Conservation (phyloP, 2,329 filamentous ascomycete genomes). For the Cladorrhinum sp. region DNA sequence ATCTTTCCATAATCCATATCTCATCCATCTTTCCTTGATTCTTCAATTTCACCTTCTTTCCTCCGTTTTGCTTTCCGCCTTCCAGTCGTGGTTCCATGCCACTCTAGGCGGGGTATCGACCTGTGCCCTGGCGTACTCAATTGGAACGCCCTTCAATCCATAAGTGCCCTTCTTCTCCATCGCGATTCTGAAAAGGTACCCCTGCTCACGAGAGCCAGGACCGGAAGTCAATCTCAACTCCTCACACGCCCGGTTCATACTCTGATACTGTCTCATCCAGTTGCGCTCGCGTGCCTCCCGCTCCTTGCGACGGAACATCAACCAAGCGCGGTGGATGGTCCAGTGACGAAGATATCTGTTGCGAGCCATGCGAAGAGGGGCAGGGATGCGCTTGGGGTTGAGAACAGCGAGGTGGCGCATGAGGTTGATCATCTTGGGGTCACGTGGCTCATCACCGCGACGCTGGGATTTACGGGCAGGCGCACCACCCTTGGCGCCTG, state of each 20-base stretch:
- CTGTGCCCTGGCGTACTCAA: constrained; percentile 85
- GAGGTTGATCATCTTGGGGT: constrained; percentile 36
- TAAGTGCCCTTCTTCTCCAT: constrained; percentile 90
- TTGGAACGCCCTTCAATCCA: constrained; percentile 69
- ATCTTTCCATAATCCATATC: too few relatives aligned
- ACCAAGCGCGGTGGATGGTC: constrained; percentile 98
- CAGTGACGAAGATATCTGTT: constrained; percentile 89
- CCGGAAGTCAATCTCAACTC: constrained; percentile 64
- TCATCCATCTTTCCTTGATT: neutral
- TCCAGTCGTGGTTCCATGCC: constrained; percentile 96
- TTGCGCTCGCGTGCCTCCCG: constrained; percentile 63
- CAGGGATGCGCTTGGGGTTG: constrained; percentile 37
- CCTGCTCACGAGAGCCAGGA: constrained; percentile 57
- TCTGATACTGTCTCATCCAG: constrained; percentile 74
- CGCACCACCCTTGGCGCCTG: neutral
- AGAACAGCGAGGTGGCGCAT: constrained; percentile 34
- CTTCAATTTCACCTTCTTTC: neutral
- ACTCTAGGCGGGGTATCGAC: constrained; percentile 75
- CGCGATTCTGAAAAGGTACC: constrained; percentile 78
- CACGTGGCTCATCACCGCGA: constrained; percentile 22
- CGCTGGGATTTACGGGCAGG: neutral
- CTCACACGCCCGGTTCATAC: constrained; percentile 83
- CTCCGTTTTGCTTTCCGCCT: constrained; percentile 37
- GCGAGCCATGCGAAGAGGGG: constrained; percentile 83
- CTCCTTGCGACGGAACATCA: constrained; percentile 70